These are phyloP conservation scores for Aspergillus fumigatus DNA, from an alignment of 2,329 filamentous ascomycete species.

Conservation along the genomic window DNA sequence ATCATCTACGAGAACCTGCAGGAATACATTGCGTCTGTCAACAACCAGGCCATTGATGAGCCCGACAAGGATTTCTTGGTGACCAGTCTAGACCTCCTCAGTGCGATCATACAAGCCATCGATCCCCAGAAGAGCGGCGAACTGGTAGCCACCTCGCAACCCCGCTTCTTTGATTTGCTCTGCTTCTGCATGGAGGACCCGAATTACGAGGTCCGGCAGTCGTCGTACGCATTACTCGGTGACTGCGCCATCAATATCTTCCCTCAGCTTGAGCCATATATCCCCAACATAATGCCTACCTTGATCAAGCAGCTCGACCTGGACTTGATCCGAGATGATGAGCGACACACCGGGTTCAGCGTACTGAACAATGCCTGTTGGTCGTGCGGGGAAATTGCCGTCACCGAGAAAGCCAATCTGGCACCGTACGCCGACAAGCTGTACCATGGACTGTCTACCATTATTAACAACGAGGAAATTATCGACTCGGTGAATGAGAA, in stretches of 20 bases:
- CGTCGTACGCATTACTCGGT: constrained; percentile 87
- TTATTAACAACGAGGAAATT: constrained; percentile 79
- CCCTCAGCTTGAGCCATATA: constrained; percentile 67
- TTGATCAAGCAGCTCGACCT: constrained; percentile 86
- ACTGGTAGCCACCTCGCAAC: constrained; percentile 70
- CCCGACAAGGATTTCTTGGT: constrained; percentile 97
- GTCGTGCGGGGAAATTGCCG: constrained; percentile 88
- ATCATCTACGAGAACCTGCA: constrained; percentile 91
- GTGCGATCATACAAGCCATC: constrained; percentile 87
- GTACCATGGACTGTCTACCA: constrained; percentile 71
- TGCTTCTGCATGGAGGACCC: constrained; percentile 88
- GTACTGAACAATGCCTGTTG: constrained; percentile 98
- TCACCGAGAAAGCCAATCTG: constrained; percentile 70
- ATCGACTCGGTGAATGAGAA: constrained; percentile 89
- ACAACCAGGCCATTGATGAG: constrained; percentile 64
- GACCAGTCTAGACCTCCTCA: constrained; percentile 88
- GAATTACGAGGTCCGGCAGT: constrained; percentile 90
- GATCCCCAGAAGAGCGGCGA: constrained; percentile 67
- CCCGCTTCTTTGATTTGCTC: constrained; percentile 84
- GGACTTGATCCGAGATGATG: constrained; percentile 69
- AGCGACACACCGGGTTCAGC: constrained; percentile 78
- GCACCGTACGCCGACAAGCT: constrained; percentile 71
- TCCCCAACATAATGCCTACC: constrained; percentile 68
- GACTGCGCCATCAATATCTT: constrained; percentile 95
- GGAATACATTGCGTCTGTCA: constrained; percentile 65